Conservation (phyloP, 1,284 basidiomycete species). For the Dichomitus squalens region DNA sequence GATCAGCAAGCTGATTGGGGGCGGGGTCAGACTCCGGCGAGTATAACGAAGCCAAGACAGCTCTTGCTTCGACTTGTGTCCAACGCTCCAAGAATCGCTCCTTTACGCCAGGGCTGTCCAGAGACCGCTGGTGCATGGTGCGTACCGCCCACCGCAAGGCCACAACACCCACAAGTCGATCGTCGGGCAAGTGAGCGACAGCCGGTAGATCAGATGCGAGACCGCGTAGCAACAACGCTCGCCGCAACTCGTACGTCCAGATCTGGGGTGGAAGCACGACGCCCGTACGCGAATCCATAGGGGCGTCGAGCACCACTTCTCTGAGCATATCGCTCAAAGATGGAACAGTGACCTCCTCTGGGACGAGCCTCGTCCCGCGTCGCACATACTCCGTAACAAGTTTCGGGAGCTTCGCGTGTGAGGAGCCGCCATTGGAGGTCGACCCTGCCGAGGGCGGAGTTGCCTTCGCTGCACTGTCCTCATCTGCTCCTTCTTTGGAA, state of each 20-base stretch:
- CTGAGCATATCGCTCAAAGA: conserved; percentile 49
- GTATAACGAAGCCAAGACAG: conserved; percentile 59
- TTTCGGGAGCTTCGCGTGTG: conserved; percentile 29
- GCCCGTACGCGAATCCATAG: conserved; percentile 7
- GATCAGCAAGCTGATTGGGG: conserved; percentile 24
- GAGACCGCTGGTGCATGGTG: conserved; percentile 50
- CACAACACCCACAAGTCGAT: conserved; percentile 51
- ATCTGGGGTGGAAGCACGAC: conserved; percentile 39
- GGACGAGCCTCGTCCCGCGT: conserved; percentile 65
- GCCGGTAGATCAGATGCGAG: conserved; percentile 56
- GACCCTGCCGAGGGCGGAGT: not conserved
- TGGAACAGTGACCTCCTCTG: conserved; percentile 57
- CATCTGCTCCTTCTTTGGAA: conserved; percentile 30
- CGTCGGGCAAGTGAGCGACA: conserved; percentile 48
- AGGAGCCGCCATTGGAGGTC: not conserved
- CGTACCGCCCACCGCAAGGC: conserved; percentile 62
- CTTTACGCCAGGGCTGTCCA: conserved; percentile 47
- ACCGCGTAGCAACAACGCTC: conserved; percentile 58
- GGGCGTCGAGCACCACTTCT: conserved; percentile 36
- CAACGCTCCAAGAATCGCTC: conserved; percentile 67
- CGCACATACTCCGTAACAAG: conserved; percentile 71
- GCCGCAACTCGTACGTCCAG: conserved; percentile 51
- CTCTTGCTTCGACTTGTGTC: conserved; percentile 65
- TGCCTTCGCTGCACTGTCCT: conserved; percentile 1
- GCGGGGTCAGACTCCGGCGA: not conserved